Conservation (phyloP, 1,284 basidiomycete species). For the Cutaneotrichosporon cavernicola region DNA sequence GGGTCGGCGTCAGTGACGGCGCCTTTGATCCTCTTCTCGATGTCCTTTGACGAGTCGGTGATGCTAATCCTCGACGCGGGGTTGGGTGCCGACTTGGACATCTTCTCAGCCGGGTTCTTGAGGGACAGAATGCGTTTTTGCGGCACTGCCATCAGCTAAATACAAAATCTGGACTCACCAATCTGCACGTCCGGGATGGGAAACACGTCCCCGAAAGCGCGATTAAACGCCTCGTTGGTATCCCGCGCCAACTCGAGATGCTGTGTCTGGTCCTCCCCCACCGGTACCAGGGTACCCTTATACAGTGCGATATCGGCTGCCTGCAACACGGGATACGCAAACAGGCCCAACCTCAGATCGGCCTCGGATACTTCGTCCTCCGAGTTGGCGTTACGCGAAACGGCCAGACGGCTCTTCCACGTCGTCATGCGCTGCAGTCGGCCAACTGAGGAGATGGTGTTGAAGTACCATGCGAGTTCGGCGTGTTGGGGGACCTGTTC, state of each 20-base stretch:
- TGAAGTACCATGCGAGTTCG: conserved; percentile 89
- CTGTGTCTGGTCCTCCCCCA: conserved; percentile 93
- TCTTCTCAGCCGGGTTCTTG: conserved; percentile 79
- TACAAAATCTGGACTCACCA: conserved; percentile 59
- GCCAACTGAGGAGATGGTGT: conserved; percentile 79
- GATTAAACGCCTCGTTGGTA: conserved; percentile 79
- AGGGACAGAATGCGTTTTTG: conserved; percentile 75
- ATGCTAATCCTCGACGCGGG: conserved; percentile 78
- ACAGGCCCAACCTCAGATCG: conserved; percentile 75
- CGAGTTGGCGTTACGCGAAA: conserved; percentile 68
- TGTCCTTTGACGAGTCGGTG: conserved; percentile 68
- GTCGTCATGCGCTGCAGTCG: conserved; percentile 87
- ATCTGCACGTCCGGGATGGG: conserved; percentile 70
- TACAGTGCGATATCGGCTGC: conserved; percentile 90
- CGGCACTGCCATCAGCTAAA: conserved; percentile 59
- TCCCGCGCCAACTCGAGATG: conserved; percentile 86
- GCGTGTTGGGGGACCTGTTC: conserved; percentile 81
- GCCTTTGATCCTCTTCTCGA: conserved; percentile 69
- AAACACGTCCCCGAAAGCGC: conserved; percentile 59
- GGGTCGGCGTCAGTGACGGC: conserved; percentile 81
- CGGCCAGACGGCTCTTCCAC: conserved; percentile 69
- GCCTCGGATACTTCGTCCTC: conserved; percentile 77
- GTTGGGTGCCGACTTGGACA: conserved; percentile 90
- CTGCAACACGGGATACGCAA: conserved; percentile 91
- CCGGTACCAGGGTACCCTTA: conserved; percentile 87